phyloP scores from a whole-genome alignment of 208 protist genomes.

The Blechomonas ayalai region DNA sequence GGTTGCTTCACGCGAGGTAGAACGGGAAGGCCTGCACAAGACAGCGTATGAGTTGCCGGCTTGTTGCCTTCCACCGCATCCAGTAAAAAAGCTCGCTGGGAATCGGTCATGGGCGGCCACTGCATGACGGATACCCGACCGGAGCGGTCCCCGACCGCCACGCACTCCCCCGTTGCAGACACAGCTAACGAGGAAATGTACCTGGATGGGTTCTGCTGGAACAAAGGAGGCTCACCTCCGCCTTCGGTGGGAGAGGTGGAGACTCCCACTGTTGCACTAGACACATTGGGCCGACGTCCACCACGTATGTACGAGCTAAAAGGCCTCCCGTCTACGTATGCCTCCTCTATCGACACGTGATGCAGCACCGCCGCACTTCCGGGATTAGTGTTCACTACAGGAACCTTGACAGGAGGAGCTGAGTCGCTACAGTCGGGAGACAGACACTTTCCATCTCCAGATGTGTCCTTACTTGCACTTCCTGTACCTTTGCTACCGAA shows the following conservation, averaged over 20 bases:
- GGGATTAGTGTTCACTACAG: background rate
- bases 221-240: conserved; percentile 3
- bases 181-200: conserved; percentile 62
- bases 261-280: no score
- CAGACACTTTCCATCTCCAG: no score
- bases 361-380: background rate
- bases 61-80: conserved; percentile 9
- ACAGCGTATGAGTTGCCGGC: no score
- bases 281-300: conserved; percentile 8
- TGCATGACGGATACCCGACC: conserved; percentile 71
- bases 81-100: conserved; percentile 14
- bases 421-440: no score
- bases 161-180: conserved; percentile 43
- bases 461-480: no score
- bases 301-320: conserved; percentile 19
- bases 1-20: conserved; percentile 5
- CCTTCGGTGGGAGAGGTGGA: background rate
- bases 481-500: no score
- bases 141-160: conserved; percentile 71
- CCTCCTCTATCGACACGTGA: conserved; percentile 26
- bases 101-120: conserved; percentile 18
- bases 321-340: conserved; percentile 30
- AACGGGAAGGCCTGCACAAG: background rate
- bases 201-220: conserved; percentile 38
- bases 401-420: background rate